Base-by-base conservation (phyloP, 768 basidiomycete genomes). In the Strobilomyces confusus region DNA sequence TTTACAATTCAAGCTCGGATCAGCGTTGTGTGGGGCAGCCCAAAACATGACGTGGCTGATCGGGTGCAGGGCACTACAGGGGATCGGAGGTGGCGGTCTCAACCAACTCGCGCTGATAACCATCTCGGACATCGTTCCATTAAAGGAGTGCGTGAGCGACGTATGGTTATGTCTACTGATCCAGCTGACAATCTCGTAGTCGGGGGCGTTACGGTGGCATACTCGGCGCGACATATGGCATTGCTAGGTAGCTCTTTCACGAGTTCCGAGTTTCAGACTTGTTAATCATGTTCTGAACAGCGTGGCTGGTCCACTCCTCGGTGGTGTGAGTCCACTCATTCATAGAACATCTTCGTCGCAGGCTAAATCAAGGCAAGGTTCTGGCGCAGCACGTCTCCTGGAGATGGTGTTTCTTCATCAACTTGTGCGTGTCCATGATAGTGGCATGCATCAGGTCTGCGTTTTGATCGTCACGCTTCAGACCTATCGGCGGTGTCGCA, bases 361-460 rank as follows among this genome's bases (percentile, higher is more conserved):
- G 12, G 6, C 26, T 51, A 15, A 57, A 29, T 54, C 9, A 9
- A 14, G 26, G 26, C 43, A 52, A 86, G 85, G 81, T 74, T 13
- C 79, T 92, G 51, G 80, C 87, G 0, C 83, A 90, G 63, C 83
- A 87, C 61, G 84, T 80, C 14, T 76, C 82, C 0, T 92, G 89
- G 89, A 71, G 90, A 73, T 92, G 89, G 89, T 87, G 85, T 62
- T 89, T 88, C 68, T 88, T 80, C 64, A 82, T 89, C 57, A 87
- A 87, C 59, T 60, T 89, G 85, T 84, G 61, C 48, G 80, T 62
- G 25, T 34, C n/a, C 32, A 5, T 0, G 23, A 9, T 6, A 19
- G 29, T 6, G 14, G 2, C 8, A 23, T 7, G 1, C 22, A 49
- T 30, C 42, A 2, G n/a, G 43, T 40, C 8, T 56, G 36, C 44